Evolutionary conservation across 495 filamentous ascomycete genomes (phyloP).

Genomic region (Elasticomyces elasticus): DNA sequence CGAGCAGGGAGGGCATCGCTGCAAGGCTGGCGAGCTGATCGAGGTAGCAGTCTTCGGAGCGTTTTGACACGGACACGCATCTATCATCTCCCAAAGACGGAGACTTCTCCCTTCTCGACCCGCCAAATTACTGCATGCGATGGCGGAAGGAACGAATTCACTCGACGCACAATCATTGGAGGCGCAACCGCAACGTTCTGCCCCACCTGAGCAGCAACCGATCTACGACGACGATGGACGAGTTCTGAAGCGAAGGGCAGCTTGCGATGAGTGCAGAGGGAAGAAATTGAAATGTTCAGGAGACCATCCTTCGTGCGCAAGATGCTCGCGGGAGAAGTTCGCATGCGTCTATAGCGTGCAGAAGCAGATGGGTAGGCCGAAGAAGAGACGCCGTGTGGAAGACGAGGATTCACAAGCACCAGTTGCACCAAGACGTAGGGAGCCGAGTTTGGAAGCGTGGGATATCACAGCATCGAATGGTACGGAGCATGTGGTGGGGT

Average conservation of each 20-base stretch:
- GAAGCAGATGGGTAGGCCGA: constrained; percentile 12
- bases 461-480: background rate
- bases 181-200: no score
- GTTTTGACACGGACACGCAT: no score
- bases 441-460: background rate
- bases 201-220: no score
- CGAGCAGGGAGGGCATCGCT: no score
- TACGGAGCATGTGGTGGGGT: background rate
- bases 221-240: no score
- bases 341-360: constrained; percentile 30
- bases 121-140: no score
- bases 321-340: constrained; percentile 28
- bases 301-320: constrained; percentile 20
- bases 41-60: no score
- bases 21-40: no score
- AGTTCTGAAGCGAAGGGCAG: background rate
- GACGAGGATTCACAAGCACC: background rate
- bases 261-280: constrained; percentile 14
- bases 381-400: constrained; percentile 2
- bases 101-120: no score
- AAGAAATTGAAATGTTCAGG: constrained; percentile 33
- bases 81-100: no score
- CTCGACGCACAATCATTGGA: no score
- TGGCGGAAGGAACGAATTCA: no score
- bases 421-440: background rate